Evolutionary conservation across 106 monocot species (phyloP), one percentile per base, ranked within the genome.

Genomic region (Iris macrosiphon): DNA sequence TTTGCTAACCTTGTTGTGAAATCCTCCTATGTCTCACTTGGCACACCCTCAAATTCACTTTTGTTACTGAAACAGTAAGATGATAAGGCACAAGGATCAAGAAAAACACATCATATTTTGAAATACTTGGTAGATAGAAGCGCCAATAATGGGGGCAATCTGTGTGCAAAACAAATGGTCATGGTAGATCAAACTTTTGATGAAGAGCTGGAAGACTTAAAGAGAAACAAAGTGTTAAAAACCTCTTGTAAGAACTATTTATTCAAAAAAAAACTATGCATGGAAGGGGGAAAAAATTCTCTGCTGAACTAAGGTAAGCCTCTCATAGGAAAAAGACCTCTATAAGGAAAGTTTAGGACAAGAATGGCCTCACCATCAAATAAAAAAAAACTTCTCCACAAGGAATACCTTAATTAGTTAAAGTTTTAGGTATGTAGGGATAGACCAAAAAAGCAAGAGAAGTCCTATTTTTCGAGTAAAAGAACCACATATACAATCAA

Each of bases 61-160:
- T n/a, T n/a, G n/a, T n/a, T n/a, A n/a, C n/a, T n/a, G n/a, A n/a
- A n/a, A n/a, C n/a, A 10, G 1, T 8, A 10, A 21, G 26, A 31
- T 41, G 13, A 53, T 4, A 3, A 8, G 6, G 1, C 22, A 46
- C 39, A 32, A 8, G 29, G 22, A 34, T 25, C 1, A 17, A 40
- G n/a, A 23, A 0, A 52, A 6, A 32, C n/a, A 32, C 21, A 8
- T 16, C 27, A 10, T 35, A 50, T 5, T 40, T 31, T 37, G 41
- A 21, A 45, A 13, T 70, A 92, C 92, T 86, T 45, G 92, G 85
- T 49, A 79, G 71, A 61, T 87, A 87, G 57, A 68, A 87, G 16
- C 86, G 79, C 92, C 92, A 92, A 64, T 87, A 92, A 64, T 92
- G 92, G 40, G 92, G 92, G 35, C 92, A 92, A 74, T 92, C 92